Percentiles rank a stretch among this genome's conserved stretches.
Conservation (phyloP, 2,329 filamentous ascomycete species). For the Diaporthe sp. region DNA sequence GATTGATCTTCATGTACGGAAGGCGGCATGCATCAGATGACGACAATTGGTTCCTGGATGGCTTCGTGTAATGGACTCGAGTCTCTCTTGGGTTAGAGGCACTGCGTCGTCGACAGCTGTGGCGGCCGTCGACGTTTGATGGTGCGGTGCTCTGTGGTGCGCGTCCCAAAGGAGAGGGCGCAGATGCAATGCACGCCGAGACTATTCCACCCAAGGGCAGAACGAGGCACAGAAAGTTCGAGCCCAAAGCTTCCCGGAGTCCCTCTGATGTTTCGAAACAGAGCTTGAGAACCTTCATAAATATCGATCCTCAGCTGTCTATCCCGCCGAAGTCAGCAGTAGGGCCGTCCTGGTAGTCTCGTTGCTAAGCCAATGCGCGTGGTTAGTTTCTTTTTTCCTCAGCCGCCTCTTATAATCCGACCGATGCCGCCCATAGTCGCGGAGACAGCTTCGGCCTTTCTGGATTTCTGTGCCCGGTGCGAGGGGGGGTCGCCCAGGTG, state of each 20-base stretch:
- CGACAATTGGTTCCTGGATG: constrained; percentile 57
- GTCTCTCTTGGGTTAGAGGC: constrained; percentile 50
- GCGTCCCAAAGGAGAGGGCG: constrained; percentile 49
- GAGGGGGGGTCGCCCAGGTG: not conserved
- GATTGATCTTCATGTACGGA: constrained; percentile 58
- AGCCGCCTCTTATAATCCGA: constrained; percentile 35
- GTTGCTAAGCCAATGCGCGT: constrained; percentile 39
- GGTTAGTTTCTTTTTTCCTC: constrained; percentile 39
- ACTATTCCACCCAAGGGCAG: constrained; percentile 27
- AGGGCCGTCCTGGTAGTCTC: constrained; percentile 35
- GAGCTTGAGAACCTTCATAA: constrained; percentile 34
- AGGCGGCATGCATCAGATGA: constrained; percentile 64
- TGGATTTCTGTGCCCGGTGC: not conserved
- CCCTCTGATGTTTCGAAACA: constrained; percentile 39
- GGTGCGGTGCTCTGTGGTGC: constrained; percentile 45
- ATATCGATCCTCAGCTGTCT: constrained; percentile 35
- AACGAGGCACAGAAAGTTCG: constrained; percentile 29
- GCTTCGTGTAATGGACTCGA: constrained; percentile 37
- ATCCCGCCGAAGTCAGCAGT: constrained; percentile 36
- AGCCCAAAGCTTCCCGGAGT: constrained; percentile 32
- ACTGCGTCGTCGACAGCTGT: constrained; percentile 52
- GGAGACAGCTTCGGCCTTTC: not conserved
- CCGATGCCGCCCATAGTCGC: constrained; percentile 15
- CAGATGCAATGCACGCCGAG: constrained; percentile 44
- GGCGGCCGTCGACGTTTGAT: constrained; percentile 45